Percentiles rank a stretch among this genome's conserved stretches.
Evolutionary conservation across 225 moss, liverwort and hornwort genomes (phyloP).

Genomic region (Takakia lepidozioides): DNA sequence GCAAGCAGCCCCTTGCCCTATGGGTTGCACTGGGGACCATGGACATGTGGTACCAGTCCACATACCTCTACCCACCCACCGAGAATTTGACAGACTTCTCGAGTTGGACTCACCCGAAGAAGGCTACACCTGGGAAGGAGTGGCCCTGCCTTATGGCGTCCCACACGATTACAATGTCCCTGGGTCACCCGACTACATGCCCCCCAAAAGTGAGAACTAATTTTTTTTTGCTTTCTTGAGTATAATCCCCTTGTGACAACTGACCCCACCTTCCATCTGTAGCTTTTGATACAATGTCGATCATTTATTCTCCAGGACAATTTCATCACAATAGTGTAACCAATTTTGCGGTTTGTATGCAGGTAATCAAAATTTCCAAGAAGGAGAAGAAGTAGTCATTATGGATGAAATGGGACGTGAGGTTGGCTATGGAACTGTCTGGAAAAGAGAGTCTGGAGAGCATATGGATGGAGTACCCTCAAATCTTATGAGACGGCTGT

Average conservation of each 20-base stretch:
- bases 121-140: too few relatives aligned
- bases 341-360: too few relatives aligned
- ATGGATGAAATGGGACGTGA: slow-evolving; percentile 3
- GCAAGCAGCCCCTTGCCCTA: not conserved
- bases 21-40: slow-evolving; percentile 6
- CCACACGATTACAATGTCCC: slow-evolving; percentile 2
- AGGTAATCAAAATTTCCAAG: slow-evolving; percentile 8
- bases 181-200: not conserved
- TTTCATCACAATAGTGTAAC: too few relatives aligned
- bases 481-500: slow-evolving; percentile 8
- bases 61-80: slow-evolving; percentile 2
- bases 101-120: too few relatives aligned
- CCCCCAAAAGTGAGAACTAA: slow-evolving; percentile 3
- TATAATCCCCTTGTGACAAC: too few relatives aligned
- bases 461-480: slow-evolving; percentile 6
- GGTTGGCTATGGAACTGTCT: slow-evolving; percentile 5
- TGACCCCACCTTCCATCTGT: too few relatives aligned
- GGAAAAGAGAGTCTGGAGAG: slow-evolving; percentile 5
- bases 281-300: too few relatives aligned
- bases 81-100: slow-evolving; percentile 3
- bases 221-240: too few relatives aligned
- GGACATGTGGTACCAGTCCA: slow-evolving; percentile 3
- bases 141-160: too few relatives aligned
- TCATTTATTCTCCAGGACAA: too few relatives aligned
- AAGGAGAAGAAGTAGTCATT: not conserved